Conservation (phyloP, 805 yeast genomes). For the Candida orba region DNA sequence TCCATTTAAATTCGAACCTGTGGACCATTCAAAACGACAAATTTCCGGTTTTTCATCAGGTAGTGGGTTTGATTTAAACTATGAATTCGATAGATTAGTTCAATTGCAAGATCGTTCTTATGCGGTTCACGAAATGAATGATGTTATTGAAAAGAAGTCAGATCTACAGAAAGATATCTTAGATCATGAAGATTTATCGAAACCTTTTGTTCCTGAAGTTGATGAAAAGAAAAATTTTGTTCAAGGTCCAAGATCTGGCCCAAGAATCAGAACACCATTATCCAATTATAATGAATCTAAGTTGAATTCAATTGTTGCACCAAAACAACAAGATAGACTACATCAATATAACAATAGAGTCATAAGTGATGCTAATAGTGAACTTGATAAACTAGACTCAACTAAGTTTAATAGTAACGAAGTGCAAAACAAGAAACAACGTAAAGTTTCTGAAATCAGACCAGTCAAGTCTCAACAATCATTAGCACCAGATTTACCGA, state of each 20-base stretch:
- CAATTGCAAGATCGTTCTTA: constrained; percentile 15
- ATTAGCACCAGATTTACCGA: constrained; percentile 24
- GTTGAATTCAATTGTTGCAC: constrained; percentile 6
- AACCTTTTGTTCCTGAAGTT: constrained; percentile 10
- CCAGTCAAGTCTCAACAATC: constrained; percentile 2
- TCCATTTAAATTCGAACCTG: background rate
- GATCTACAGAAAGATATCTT: background rate
- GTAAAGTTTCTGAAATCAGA: constrained; percentile 2
- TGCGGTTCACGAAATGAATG: constrained; percentile 11
- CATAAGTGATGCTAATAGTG: constrained; percentile 11
- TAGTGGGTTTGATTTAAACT: constrained; percentile 13
- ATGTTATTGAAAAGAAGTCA: constrained; percentile 9
- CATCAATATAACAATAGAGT: constrained; percentile 4
- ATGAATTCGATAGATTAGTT: constrained; percentile 17
- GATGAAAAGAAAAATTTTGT: background rate
- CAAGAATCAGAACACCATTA: constrained; percentile 16
- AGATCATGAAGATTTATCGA: constrained; percentile 7
- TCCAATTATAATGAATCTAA: constrained; percentile 8
- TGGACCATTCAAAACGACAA: constrained; percentile 3
- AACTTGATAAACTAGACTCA: constrained; percentile 2
- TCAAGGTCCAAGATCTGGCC: background rate
- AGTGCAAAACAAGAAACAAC: constrained; percentile 2
- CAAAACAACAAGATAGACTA: background rate
- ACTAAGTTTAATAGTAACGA: background rate
- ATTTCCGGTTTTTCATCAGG: constrained; percentile 14